phyloP scores from a whole-genome alignment of 371 early-diverging fungal species.

The Mucor lusitanicus region DNA sequence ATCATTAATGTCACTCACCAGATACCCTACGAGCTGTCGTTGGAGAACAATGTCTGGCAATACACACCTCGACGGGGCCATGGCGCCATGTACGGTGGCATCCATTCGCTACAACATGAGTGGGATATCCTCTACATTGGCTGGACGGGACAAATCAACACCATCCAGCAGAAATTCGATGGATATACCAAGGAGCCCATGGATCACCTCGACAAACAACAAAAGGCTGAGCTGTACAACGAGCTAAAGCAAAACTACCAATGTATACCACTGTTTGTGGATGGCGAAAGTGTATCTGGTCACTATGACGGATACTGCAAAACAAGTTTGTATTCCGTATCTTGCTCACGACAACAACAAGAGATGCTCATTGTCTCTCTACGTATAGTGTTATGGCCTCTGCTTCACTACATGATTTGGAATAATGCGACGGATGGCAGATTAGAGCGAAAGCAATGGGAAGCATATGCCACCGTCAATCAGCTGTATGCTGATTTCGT shows the following conservation, averaged over 20 bases:
- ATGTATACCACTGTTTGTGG: conserved; percentile 79
- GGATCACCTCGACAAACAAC: not conserved
- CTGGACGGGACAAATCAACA: conserved; percentile 54
- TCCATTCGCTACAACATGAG: conserved; percentile 52
- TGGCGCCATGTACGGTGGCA: conserved; percentile 75
- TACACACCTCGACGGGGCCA: conserved; percentile 61
- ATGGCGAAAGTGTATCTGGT: conserved; percentile 64
- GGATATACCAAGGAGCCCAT: conserved; percentile 12
- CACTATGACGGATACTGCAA: conserved; percentile 93
- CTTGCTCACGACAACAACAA: too few relatives aligned
- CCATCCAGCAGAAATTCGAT: not conserved
- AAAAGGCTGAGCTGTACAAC: conserved; percentile 31
- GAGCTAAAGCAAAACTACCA: conserved; percentile 50
- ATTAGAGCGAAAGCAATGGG: conserved; percentile 77
- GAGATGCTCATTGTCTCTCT: not conserved
- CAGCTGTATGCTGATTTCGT: conserved; percentile 84
- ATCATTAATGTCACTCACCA: conserved; percentile 26
- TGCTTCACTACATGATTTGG: conserved; percentile 96
- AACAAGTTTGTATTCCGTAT: conserved; percentile 48
- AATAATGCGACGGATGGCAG: conserved; percentile 75
- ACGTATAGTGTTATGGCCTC: conserved; percentile 87
- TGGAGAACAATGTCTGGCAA: conserved; percentile 12
- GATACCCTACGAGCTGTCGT: conserved; percentile 17
- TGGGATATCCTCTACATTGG: conserved; percentile 66
- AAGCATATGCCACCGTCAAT: conserved; percentile 87